phyloP scores from a whole-genome alignment of 768 basidiomycete genomes.

The Termitomyces sp. region DNA sequence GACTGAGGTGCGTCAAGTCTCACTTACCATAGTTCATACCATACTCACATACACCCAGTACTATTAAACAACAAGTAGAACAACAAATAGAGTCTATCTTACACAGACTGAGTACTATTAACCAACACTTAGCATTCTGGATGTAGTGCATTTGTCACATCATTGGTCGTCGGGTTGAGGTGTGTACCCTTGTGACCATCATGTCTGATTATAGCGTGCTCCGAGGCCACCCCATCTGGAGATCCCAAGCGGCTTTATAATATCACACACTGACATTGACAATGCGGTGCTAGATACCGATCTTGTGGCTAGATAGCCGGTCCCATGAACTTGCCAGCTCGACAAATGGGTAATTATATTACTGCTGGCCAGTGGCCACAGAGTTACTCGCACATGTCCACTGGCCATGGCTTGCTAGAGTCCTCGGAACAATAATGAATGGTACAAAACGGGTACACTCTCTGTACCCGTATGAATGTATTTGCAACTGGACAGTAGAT shows the following conservation, averaged over 20 bases:
- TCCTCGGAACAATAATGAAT: neutral
- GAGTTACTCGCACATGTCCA: neutral
- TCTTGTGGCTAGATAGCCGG: neutral
- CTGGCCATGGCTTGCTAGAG: neutral
- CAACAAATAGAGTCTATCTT: too few species aligned
- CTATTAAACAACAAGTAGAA: too few species aligned
- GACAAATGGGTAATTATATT: neutral
- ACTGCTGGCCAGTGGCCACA: neutral
- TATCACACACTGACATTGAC: neutral
- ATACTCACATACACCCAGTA: too few species aligned
- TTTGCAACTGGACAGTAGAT: neutral
- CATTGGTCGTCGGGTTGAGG: neutral
- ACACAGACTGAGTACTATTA: too few species aligned
- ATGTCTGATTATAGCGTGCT: neutral
- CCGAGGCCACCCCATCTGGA: neutral
- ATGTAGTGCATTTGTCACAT: too few species aligned
- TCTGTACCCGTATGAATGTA: neutral
- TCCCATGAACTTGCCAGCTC: neutral
- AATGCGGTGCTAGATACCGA: neutral
- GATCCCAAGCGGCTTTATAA: neutral
- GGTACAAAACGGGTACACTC: neutral
- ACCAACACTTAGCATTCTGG: neutral
- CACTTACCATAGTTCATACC: too few species aligned
- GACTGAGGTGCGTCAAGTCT: too few species aligned
- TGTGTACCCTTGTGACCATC: neutral